Evolutionary conservation across 2,329 filamentous ascomycete genomes (phyloP).

Genomic region (Keithomyces neogunnii): DNA sequence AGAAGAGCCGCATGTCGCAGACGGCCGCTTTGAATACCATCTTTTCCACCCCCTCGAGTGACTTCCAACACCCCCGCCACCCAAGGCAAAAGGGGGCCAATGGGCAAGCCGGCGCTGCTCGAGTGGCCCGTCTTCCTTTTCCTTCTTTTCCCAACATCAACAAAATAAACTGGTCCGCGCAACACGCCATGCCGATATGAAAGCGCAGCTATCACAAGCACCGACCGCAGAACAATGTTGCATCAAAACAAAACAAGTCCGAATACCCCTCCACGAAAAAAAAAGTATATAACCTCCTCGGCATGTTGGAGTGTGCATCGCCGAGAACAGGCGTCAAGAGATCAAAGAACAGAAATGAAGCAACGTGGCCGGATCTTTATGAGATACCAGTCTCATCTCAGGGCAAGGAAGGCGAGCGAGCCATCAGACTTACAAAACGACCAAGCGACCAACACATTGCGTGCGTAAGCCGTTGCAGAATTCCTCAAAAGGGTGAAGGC

Average conservation of each 20-base stretch:
- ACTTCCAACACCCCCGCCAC: too few species aligned
- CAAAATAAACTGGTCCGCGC: background rate
- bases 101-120: background rate
- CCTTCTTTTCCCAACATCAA: background rate
- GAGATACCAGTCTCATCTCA: background rate
- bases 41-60: background rate
- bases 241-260: background rate
- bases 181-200: slow-evolving; percentile 1
- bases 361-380: background rate
- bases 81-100: background rate
- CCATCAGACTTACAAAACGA: background rate
- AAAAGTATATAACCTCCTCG: background rate
- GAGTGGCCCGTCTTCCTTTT: background rate
- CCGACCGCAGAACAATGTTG: background rate
- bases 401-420: background rate
- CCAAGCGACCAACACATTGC: background rate
- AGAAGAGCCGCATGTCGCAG: too few species aligned
- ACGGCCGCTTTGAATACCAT: background rate
- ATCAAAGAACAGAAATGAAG: background rate
- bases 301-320: background rate
- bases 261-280: background rate
- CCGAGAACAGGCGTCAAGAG: background rate
- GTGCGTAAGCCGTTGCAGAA: background rate
- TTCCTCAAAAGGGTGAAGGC: background rate
- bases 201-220: background rate